Evolutionary conservation across 2,329 filamentous ascomycete species (phyloP), one percentile per base, ranked within the genome.

Genomic region (Trichoderma citrinoviride): DNA sequence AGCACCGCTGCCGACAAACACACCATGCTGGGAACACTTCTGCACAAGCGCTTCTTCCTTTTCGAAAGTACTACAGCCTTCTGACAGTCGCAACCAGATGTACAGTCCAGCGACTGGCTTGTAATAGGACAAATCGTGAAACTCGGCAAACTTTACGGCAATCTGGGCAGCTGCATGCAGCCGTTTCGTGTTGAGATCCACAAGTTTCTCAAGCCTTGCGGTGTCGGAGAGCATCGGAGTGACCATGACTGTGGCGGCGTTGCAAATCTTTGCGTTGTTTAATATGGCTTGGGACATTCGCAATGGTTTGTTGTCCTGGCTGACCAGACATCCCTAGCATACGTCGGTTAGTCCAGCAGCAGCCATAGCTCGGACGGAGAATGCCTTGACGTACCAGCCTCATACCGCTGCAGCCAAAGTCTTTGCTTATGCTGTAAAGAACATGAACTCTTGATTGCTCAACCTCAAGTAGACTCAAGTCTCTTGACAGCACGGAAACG

Each of bases 331-430:
- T 4, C 63, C 63, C 63, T 65, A 19, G 6, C 7, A n/a, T 23
- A 40, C 19, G 5, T 37, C 23, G 12, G 27, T 60, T 19, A 57
- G 53, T 17, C 17, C 7, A 19, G 10, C 3, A 29, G 25, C 3
- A 14, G 14, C 1, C 10, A 44, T 44, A 8, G 19, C 8, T 3
- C 7, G 21, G 17, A 2, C 10, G 7, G 37, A 15, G 19, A 7
- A 23, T 25, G 5, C 7, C 19, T 21, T 47, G 23, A 23, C 63
- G 1, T 21, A 65, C 63, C 1, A 65, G 7, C 27, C 63, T 52
- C n/a, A 65, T 43, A 41, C 63, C 63, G 44, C 63, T 65, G 21
- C 63, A 46, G 15, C 63, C 63, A 27, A 65, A 43, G n/a, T 65
- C 63, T 23, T 65, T 65, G 56, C 63, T 65, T 14, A 65, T 49